A percentile compares a stretch with the other conserved stretches of the same genome.
phyloP scores from a whole-genome alignment of 2,329 filamentous ascomycete species.

The Hypocreales sp. region DNA sequence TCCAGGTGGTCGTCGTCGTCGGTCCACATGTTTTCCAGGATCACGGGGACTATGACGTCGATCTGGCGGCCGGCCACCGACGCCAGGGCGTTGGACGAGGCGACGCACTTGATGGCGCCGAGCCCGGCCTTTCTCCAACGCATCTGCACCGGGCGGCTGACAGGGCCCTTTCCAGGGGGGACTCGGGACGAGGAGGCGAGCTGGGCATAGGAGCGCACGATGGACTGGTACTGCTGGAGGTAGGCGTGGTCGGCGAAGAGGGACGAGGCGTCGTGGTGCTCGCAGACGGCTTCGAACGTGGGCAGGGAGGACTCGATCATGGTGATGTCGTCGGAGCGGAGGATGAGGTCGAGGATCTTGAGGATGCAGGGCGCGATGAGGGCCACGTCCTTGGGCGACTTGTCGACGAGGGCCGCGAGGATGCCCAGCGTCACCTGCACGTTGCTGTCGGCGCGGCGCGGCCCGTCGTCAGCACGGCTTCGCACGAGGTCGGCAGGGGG shows the following conservation, averaged over 20 bases:
- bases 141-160: slow-evolving; percentile 60
- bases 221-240: slow-evolving; percentile 64
- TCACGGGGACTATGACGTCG: slow-evolving; percentile 63
- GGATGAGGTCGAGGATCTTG: slow-evolving; percentile 67
- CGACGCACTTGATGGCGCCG: slow-evolving; percentile 66
- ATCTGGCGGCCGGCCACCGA: slow-evolving; percentile 64
- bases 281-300: slow-evolving; percentile 79
- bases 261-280: slow-evolving; percentile 71
- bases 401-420: slow-evolving; percentile 80
- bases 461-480: not conserved
- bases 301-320: slow-evolving; percentile 84
- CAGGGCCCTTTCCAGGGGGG: slow-evolving; percentile 33
- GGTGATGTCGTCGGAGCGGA: slow-evolving; percentile 74
- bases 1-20: slow-evolving; percentile 56
- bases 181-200: slow-evolving; percentile 53
- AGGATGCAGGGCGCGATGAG: slow-evolving; percentile 78
- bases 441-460: slow-evolving; percentile 38
- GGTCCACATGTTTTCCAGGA: slow-evolving; percentile 75
- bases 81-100: slow-evolving; percentile 63
- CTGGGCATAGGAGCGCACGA: slow-evolving; percentile 64
- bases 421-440: slow-evolving; percentile 93
- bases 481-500: too few relatives aligned
- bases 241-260: slow-evolving; percentile 78
- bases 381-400: slow-evolving; percentile 76
- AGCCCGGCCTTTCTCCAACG: slow-evolving; percentile 63